Conservation (phyloP, 495 filamentous ascomycete species). For the Neurospora africana region DNA sequence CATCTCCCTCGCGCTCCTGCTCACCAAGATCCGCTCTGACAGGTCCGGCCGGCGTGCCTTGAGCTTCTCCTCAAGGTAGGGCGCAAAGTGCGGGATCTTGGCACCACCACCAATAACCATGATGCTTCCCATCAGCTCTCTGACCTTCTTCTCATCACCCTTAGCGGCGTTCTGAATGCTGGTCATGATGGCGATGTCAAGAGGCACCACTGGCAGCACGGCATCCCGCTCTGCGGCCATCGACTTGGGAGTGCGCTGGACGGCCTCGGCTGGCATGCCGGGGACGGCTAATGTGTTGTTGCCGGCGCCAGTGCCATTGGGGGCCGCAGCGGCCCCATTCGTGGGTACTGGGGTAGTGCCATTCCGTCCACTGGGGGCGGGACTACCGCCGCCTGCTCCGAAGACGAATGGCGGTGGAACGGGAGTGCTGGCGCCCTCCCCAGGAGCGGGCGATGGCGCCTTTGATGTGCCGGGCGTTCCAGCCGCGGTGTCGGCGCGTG, state of each 20-base stretch:
- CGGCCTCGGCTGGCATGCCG: constrained; percentile 24
- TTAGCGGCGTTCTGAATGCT: constrained; percentile 78
- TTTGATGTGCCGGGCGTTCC: constrained; percentile 74
- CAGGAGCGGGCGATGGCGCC: constrained; percentile 71
- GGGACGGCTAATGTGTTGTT: constrained; percentile 15
- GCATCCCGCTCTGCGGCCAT: constrained; percentile 62
- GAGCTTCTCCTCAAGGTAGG: constrained; percentile 72
- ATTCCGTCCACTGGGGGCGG: constrained; percentile 34
- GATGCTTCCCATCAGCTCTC: constrained; percentile 85
- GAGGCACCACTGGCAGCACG: constrained; percentile 67
- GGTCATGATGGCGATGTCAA: constrained; percentile 82
- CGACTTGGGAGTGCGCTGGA: constrained; percentile 37
- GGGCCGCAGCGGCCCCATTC: constrained; percentile 13
- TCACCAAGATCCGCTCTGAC: constrained; percentile 76
- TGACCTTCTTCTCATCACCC: constrained; percentile 82
- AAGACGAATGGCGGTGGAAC: constrained; percentile 47
- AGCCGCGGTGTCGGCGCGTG: constrained; percentile 44
- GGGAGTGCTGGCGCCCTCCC: constrained; percentile 58
- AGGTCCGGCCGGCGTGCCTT: constrained; percentile 57
- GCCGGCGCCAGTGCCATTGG: constrained; percentile 13
- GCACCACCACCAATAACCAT: constrained; percentile 92
- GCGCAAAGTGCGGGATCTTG: constrained; percentile 63
- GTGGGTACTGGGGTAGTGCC: constrained; percentile 37
- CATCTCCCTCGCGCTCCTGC: constrained; percentile 77
- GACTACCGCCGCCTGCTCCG: constrained; percentile 35